A percentile compares a stretch with the other conserved stretches of the same genome.
These are phyloP conservation scores for Leucocoprinus leucothites DNA, from an alignment of 768 basidiomycete species.

Conservation along the genomic window DNA sequence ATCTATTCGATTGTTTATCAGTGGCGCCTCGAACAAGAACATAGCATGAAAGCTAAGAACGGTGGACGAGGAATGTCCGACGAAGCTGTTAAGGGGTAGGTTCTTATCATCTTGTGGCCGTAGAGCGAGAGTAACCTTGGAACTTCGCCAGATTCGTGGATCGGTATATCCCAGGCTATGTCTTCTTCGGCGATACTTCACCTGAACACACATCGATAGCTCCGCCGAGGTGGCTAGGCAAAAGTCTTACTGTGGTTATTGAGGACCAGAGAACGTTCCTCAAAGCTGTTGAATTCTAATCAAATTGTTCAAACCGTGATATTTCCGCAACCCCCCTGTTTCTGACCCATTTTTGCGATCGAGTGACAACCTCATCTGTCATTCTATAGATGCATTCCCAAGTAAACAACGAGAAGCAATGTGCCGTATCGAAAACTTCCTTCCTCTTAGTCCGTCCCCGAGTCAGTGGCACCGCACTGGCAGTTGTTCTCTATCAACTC, in stretches of 20 bases:
- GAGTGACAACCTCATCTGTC: neutral
- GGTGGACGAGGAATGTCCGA: constrained; percentile 91
- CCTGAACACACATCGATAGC: constrained; percentile 5
- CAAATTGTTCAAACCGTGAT: neutral
- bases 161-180: constrained; percentile 57
- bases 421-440: neutral
- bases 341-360: neutral
- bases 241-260: constrained; percentile 51
- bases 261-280: constrained; percentile 51
- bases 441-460: neutral
- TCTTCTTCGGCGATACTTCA: constrained; percentile 14
- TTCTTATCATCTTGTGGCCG: constrained; percentile 15
- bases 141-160: constrained; percentile 67
- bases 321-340: neutral
- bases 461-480: neutral
- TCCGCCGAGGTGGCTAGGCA: constrained; percentile 32
- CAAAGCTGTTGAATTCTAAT: constrained; percentile 37
- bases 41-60: constrained; percentile 79
- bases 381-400: neutral
- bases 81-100: constrained; percentile 61
- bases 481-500: no score
- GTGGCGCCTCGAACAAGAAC: constrained; percentile 91
- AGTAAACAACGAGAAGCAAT: no score
- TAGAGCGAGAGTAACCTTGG: neutral
- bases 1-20: constrained; percentile 62